phyloP scores from a whole-genome alignment of 176 grass and related monocot genomes.

The Aechmea fasciata region DNA sequence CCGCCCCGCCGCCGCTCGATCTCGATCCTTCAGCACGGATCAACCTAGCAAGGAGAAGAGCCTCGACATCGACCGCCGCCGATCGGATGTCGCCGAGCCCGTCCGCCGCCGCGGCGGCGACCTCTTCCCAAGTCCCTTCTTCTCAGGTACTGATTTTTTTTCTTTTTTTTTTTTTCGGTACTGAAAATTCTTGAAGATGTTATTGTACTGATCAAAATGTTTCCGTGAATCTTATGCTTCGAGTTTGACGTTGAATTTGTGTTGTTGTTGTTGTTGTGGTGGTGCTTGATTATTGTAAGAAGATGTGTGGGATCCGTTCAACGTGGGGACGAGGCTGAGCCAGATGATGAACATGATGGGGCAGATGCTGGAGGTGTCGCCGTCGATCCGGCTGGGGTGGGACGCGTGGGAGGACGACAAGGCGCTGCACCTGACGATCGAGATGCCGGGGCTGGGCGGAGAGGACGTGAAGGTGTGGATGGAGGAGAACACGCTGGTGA shows the following conservation, averaged over 20 bases:
- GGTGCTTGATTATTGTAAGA: not conserved
- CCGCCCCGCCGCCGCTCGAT: not conserved
- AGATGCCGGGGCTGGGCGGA: constrained; percentile 34
- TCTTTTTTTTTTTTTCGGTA: no score
- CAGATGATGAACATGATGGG: constrained; percentile 31
- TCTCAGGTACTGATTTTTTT: constrained; percentile 5
- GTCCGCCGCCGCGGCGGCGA: constrained; percentile 3
- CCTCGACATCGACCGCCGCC: constrained; percentile 8
- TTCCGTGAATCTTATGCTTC: not conserved
- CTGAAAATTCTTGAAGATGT: no score
- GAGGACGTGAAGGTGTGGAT: constrained; percentile 22
- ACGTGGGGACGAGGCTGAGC: constrained; percentile 18
- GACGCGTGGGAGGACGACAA: constrained; percentile 34
- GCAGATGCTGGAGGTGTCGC: constrained; percentile 24
- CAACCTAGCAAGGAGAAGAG: not conserved
- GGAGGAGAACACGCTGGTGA: not conserved
- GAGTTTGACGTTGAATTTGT: no score
- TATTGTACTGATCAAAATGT: no score
- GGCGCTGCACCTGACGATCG: constrained; percentile 23
- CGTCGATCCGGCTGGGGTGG: constrained; percentile 18
- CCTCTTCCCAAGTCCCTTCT: constrained; percentile 14
- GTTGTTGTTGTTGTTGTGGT: no score
- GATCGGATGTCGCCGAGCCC: not conserved
- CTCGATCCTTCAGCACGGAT: not conserved
- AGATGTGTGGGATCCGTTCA: constrained; percentile 31